A percentile compares a stretch with the other conserved stretches of the same genome.
These are phyloP conservation scores for Salvia sclarea DNA, from an alignment of 305 asterid genomes.

Conservation along the genomic window DNA sequence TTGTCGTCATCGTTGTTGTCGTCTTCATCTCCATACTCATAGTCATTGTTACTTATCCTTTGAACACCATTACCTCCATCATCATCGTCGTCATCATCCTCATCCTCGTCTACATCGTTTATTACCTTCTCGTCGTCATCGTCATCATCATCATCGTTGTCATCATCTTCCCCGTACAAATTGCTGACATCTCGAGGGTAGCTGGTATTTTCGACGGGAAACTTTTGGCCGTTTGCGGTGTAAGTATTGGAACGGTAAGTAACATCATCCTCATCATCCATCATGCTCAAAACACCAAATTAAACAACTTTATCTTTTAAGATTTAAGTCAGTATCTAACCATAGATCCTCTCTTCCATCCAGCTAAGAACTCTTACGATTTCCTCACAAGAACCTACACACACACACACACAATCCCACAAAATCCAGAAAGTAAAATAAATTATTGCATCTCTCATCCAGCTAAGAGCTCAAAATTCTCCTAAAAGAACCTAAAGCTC, in stretches of 20 bases:
- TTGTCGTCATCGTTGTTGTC: slow-evolving; percentile 30
- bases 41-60: slow-evolving; percentile 44
- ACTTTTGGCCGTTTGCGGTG: slow-evolving; percentile 29
- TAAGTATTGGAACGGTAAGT: slow-evolving; percentile 31
- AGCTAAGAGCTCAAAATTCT: slow-evolving; percentile 16
- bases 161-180: slow-evolving; percentile 28
- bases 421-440: slow-evolving; percentile 1
- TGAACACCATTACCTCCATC: slow-evolving; percentile 47
- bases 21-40: slow-evolving; percentile 33
- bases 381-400: slow-evolving; percentile 24
- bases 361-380: slow-evolving; percentile 18
- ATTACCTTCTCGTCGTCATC: slow-evolving; percentile 24
- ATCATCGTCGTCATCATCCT: slow-evolving; percentile 44
- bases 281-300: slow-evolving; percentile 20
- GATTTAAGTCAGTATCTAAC: slow-evolving; percentile 14
- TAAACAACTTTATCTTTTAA: background rate
- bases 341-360: slow-evolving; percentile 26
- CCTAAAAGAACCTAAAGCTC: background rate
- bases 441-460: background rate
- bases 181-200: slow-evolving; percentile 28
- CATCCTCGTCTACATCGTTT: slow-evolving; percentile 32
- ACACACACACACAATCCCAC: slow-evolving; percentile 8
- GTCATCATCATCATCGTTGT: slow-evolving; percentile 28
- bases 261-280: slow-evolving; percentile 47
- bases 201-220: slow-evolving; percentile 19